Evolutionary conservation across 441 rosid species (phyloP).

Genomic region (Breynia disticha): DNA sequence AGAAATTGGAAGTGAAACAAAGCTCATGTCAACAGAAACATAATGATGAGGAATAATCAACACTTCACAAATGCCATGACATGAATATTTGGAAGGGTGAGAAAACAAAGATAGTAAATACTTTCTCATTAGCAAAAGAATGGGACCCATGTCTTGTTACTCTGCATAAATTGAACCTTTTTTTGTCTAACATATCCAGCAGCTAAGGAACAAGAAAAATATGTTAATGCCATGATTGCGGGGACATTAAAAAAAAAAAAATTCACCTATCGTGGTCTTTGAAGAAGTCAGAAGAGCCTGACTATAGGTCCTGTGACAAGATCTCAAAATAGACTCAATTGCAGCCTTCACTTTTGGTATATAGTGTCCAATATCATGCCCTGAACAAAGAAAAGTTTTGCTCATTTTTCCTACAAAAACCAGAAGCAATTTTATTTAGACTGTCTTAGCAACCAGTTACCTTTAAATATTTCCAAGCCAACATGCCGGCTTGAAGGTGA

Average conservation of each 20-base stretch:
- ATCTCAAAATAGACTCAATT: constrained; percentile 85
- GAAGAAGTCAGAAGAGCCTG: constrained; percentile 95
- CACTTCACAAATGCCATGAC: no score
- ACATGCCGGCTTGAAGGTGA: constrained; percentile 80
- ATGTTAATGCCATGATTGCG: no score
- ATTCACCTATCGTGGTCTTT: constrained; percentile 74
- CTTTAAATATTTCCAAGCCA: constrained; percentile 89
- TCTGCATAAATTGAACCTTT: no score
- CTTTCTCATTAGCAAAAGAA: no score
- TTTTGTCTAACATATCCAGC: no score
- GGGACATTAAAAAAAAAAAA: constrained; percentile 1
- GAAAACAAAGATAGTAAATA: no score
- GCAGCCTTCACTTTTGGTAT: constrained; percentile 99
- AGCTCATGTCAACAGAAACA: background rate
- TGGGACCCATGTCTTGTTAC: no score
- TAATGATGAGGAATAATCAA: background rate
- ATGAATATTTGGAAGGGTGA: no score
- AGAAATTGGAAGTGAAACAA: constrained; percentile 10
- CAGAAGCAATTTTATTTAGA: constrained; percentile 6
- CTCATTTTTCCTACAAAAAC: background rate
- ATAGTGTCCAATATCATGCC: constrained; percentile 82
- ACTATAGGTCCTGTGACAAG: constrained; percentile 78
- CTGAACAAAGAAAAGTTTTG: constrained; percentile 31
- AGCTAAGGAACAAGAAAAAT: no score
- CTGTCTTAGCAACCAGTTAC: constrained; percentile 30